Evolutionary conservation across 2,329 filamentous ascomycete genomes (phyloP).

Genomic region (Chlorencoelia australis): DNA sequence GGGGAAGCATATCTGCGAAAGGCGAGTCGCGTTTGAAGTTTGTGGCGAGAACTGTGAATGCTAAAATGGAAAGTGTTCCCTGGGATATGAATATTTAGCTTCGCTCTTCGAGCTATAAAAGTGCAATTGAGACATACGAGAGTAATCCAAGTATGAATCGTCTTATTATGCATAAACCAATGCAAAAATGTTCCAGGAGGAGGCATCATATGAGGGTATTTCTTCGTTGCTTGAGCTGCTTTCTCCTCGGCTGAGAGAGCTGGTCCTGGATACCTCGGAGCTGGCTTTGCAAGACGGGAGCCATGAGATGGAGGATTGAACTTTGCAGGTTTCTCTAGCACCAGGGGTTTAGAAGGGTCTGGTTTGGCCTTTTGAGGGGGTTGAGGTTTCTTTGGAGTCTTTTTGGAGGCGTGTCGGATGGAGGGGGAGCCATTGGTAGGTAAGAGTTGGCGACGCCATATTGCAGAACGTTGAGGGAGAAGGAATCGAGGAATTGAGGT

Average conservation of each 20-base stretch:
- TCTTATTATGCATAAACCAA: constrained; percentile 71
- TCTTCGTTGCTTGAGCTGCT: constrained; percentile 53
- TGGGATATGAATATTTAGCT: constrained; percentile 3
- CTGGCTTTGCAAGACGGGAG: constrained; percentile 48
- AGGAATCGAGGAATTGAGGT: constrained; percentile 55
- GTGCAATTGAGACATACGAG: constrained; percentile 48
- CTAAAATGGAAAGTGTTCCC: constrained; percentile 39
- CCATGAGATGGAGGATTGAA: constrained; percentile 92
- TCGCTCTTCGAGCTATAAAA: not conserved
- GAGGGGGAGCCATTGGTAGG: constrained; percentile 21
- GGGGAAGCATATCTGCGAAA: constrained; percentile 68
- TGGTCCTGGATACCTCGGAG: constrained; percentile 62
- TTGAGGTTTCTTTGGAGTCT: constrained; percentile 13
- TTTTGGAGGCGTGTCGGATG: constrained; percentile 28
- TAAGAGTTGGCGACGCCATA: constrained; percentile 37
- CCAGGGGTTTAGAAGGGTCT: constrained; percentile 46
- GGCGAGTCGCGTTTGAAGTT: constrained; percentile 75
- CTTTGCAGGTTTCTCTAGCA: constrained; percentile 77
- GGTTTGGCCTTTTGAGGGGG: constrained; percentile 5
- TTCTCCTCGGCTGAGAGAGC: constrained; percentile 55
- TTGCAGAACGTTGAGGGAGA: constrained; percentile 48
- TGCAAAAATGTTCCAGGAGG: constrained; percentile 71
- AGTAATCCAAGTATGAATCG: constrained; percentile 73
- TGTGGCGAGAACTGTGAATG: constrained; percentile 60
- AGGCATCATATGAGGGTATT: constrained; percentile 86